Evolutionary conservation across 2,329 filamentous ascomycete species (phyloP).

Genomic region (Allantophomopsis cytisporea): DNA sequence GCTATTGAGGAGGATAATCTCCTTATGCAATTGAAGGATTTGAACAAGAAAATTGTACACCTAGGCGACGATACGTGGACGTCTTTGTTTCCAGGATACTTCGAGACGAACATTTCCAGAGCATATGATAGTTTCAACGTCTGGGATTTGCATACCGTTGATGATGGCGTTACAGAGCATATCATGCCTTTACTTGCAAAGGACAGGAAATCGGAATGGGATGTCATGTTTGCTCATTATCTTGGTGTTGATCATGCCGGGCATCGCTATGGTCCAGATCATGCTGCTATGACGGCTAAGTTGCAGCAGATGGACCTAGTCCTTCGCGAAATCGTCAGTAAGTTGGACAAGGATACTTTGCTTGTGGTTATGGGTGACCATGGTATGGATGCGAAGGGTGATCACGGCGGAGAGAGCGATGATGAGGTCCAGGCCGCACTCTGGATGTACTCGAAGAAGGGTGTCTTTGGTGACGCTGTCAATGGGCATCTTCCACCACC

Average conservation of each 20-base stretch:
- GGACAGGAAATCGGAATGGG: slow-evolving; percentile 60
- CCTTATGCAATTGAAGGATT: slow-evolving; percentile 46
- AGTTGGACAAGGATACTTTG: slow-evolving; percentile 73
- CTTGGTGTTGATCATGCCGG: slow-evolving; percentile 95
- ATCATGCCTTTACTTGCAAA: slow-evolving; percentile 69
- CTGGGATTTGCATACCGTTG: slow-evolving; percentile 93
- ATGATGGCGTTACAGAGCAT: slow-evolving; percentile 87
- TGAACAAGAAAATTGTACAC: slow-evolving; percentile 72
- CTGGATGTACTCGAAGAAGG: slow-evolving; percentile 95
- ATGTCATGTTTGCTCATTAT: slow-evolving; percentile 88
- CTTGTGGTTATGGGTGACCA: slow-evolving; percentile 98
- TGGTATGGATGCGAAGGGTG: slow-evolving; percentile 94
- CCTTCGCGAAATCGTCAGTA: slow-evolving; percentile 54
- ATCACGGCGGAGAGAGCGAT: slow-evolving; percentile 96
- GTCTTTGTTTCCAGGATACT: slow-evolving; percentile 83
- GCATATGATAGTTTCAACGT: slow-evolving; percentile 98
- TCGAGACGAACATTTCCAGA: slow-evolving; percentile 71
- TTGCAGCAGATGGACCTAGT: slow-evolving; percentile 82
- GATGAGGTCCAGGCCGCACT: slow-evolving; percentile 89
- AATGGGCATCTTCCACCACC: slow-evolving; percentile 43
- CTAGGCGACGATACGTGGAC: slow-evolving; percentile 98
- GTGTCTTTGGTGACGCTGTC: slow-evolving; percentile 66
- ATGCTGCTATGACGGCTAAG: slow-evolving; percentile 84
- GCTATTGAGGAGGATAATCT: slow-evolving; percentile 89
- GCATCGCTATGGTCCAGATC: slow-evolving; percentile 88